These are phyloP conservation scores for Aspergillus pseudoviridinutans DNA, from an alignment of 2,329 filamentous ascomycete genomes.

Conservation along the genomic window DNA sequence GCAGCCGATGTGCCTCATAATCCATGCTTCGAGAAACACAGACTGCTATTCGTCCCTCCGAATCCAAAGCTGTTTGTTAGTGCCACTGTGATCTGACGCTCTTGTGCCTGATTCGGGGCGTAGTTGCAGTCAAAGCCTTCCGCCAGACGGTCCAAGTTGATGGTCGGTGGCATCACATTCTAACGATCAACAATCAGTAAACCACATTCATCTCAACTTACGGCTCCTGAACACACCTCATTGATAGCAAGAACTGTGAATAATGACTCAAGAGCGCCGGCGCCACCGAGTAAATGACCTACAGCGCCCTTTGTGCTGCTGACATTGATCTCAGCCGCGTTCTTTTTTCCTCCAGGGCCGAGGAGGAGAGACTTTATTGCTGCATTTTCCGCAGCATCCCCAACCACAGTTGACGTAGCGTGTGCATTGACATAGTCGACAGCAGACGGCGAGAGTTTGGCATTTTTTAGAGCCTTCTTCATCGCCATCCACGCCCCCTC, in stretches of 20 bases:
- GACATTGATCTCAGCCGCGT: constrained; percentile 66
- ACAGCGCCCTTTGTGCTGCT: constrained; percentile 93
- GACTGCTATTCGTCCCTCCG: constrained; percentile 87
- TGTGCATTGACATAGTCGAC: constrained; percentile 96
- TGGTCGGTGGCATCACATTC: constrained; percentile 77
- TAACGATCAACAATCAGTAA: constrained; percentile 34
- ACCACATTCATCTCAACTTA: background rate
- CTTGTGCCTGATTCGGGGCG: constrained; percentile 67
- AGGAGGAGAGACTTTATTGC: constrained; percentile 77
- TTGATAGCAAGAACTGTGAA: constrained; percentile 76
- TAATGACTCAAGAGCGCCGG: constrained; percentile 84
- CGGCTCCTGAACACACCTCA: constrained; percentile 55
- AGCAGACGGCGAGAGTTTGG: constrained; percentile 61
- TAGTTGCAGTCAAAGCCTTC: constrained; percentile 78
- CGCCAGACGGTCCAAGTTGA: constrained; percentile 70
- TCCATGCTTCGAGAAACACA: constrained; percentile 60
- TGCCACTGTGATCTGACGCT: constrained; percentile 66
- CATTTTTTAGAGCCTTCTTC: constrained; percentile 73
- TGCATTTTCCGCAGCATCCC: constrained; percentile 80
- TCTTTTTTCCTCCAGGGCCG: constrained; percentile 62
- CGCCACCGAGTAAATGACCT: constrained; percentile 86
- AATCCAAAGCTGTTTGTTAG: constrained; percentile 97
- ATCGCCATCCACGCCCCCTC: constrained; percentile 79
- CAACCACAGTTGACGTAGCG: constrained; percentile 80
- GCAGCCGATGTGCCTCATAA: constrained; percentile 2